Base-by-base conservation (phyloP, 371 early-diverging fungal genomes). In the Mucor piriformis region DNA sequence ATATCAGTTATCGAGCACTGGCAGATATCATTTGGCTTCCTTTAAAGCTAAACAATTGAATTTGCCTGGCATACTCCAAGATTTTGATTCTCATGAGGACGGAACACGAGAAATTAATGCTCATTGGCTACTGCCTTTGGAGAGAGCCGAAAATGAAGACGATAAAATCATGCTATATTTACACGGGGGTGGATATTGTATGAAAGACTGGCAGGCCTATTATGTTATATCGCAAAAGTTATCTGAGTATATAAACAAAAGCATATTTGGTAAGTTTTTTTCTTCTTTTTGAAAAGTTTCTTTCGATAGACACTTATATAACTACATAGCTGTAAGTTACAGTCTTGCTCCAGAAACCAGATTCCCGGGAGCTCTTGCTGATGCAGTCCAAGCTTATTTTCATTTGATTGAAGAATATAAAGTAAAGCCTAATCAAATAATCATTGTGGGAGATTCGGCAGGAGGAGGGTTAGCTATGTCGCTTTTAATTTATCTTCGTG, bases 371-470 rank as follows among this genome's bases (percentile, higher is more conserved):
- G 72, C 72, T 6, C 18, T 76, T 10, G 64, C 63, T n/a, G 77
- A 76, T 38, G 72, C 61, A 12, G 56, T 65, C 16, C 74, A 76
- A 37, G 62, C 72, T 0, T 76, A 71, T 37, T 38, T 55, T 25
- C 61, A 72, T 29, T 27, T 76, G 44, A 74, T 70, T 3, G 15
- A 40, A 16, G 27, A 54, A 3, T 53, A 61, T 11, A 68, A 72
- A 3, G 43, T 85, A 33, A 57, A 78, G 37, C 81, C 82, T 0
- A 64, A 73, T 20, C 74, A 88, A 40, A 84, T 93, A 40, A 65
- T 87, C 18, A 46, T 93, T 20, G 71, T 81, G 58, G 93, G 92
- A 3, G 93, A 92, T 63, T 86, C 86, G 24, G 91, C 92, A 3
- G 92, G 92, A 11, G 86, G 87, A 13, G 76, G 80, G 18, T 69